phyloP scores from a whole-genome alignment of 495 filamentous ascomycete species.

The Copromyces sp. region DNA sequence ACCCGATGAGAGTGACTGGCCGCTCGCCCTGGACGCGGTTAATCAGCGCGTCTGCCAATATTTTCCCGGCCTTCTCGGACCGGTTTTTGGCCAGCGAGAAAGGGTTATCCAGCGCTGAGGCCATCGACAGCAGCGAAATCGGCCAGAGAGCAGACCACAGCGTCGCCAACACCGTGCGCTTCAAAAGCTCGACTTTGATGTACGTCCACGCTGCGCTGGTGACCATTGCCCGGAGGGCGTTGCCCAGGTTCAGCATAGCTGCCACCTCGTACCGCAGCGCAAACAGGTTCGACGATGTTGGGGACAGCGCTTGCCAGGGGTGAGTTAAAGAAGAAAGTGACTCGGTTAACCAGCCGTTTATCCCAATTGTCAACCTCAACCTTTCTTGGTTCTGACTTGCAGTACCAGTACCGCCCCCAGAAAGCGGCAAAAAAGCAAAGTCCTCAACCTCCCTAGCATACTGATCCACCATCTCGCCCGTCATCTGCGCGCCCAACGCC shows the following conservation, averaged over 20 bases:
- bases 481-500: slow-evolving; percentile 82
- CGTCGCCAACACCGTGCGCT: slow-evolving; percentile 63
- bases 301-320: slow-evolving; percentile 66
- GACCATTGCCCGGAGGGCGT: slow-evolving; percentile 55
- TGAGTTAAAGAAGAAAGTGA: slow-evolving; percentile 48
- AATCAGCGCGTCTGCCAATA: slow-evolving; percentile 76
- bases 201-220: slow-evolving; percentile 61
- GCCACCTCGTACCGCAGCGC: slow-evolving; percentile 73
- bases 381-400: slow-evolving; percentile 11
- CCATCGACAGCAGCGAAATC: slow-evolving; percentile 53
- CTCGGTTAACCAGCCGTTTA: slow-evolving; percentile 58
- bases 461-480: slow-evolving; percentile 68
- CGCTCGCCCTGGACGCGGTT: slow-evolving; percentile 78
- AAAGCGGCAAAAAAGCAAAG: slow-evolving; percentile 73
- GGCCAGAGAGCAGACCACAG: slow-evolving; percentile 70
- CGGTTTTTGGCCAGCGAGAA: slow-evolving; percentile 68
- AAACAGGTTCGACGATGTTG: slow-evolving; percentile 58
- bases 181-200: slow-evolving; percentile 61
- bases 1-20: slow-evolving; percentile 75
- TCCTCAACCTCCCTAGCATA: slow-evolving; percentile 82
- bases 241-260: slow-evolving; percentile 63
- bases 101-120: slow-evolving; percentile 69
- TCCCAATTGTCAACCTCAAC: slow-evolving; percentile 69
- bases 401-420: slow-evolving; percentile 22
- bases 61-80: slow-evolving; percentile 71